Conservation (phyloP, 768 basidiomycete genomes). For the Mycena albidolilacea region DNA sequence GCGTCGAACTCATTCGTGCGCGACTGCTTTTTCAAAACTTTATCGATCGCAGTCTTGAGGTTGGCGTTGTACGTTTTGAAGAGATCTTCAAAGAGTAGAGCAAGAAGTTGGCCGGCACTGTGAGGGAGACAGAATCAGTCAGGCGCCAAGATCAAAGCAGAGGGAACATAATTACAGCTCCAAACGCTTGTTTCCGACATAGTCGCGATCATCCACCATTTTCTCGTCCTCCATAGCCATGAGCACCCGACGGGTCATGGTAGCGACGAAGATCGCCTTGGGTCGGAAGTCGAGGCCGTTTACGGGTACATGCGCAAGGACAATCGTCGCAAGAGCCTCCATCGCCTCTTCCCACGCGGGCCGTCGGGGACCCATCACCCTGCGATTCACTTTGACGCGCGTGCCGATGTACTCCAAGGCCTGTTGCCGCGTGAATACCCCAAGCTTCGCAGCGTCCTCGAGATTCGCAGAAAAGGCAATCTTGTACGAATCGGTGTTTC, state of each 20-base stretch:
- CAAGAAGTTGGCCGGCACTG: conserved; percentile 96
- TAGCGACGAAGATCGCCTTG: conserved; percentile 97
- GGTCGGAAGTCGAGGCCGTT: conserved; percentile 89
- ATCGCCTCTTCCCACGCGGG: conserved; percentile 96
- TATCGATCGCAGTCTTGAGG: conserved; percentile 95
- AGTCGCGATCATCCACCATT: conserved; percentile 98
- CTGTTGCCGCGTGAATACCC: conserved; percentile 92
- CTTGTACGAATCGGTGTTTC: conserved; percentile 91
- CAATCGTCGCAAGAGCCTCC: conserved; percentile 97
- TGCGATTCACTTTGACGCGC: conserved; percentile 90
- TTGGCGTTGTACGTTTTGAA: conserved; percentile 99
- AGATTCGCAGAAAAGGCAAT: conserved; percentile 90
- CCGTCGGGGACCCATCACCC: conserved; percentile 84
- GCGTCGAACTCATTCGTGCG: conserved; percentile 96
- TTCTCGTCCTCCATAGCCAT: conserved; percentile 98
- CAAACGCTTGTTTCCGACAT: conserved; percentile 98
- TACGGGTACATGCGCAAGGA: conserved; percentile 96
- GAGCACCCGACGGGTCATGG: conserved; percentile 96
- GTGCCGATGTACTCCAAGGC: conserved; percentile 95
- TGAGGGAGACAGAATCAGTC: conserved; percentile 30
- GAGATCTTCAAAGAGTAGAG: conserved; percentile 96
- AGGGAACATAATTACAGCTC: conserved; percentile 81
- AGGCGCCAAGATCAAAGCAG: not conserved
- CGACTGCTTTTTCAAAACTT: conserved; percentile 96
- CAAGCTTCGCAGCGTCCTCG: conserved; percentile 94